Evolutionary conservation across 176 grass and related monocot species (phyloP), one percentile per base, ranked within the genome.

Genomic region (Ensete ventricosum): DNA sequence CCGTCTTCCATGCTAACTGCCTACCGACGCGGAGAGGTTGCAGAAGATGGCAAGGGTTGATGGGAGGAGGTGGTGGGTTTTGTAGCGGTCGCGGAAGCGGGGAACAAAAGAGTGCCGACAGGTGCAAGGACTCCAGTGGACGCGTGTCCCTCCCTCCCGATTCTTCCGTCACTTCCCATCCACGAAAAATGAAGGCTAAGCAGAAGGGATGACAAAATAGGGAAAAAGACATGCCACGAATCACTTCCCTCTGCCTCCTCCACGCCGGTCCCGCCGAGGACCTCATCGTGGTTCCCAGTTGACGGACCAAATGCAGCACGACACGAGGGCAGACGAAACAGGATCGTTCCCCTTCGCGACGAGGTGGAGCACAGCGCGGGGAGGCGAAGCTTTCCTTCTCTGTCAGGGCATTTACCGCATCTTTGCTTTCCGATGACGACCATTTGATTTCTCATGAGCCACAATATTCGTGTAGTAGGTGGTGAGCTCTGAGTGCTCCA

Each of bases 141-240:
- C 92, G 88, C 92, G 92, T 92, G 92, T 73, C 71, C 9, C 21
- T 19, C 19, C 3, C 53, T 1, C 57, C 0, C 29, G 55, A 73
- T 20, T 72, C 85, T 54, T 81, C 74, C 83, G 76, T 87, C 83
- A 81, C 73, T 62, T 17, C 13, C 17, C 25, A 22, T 2, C 6
- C 70, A 72, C 83, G 55, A 76, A 78, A 72, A 11, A 62, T 3
- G 34, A 43, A 43, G 34, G 34, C 34, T 4, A 6, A 43, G 34
- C 4, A 43, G 29, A 34, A 0, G 3, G 3, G 3, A 34, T 43
- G 34, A 0, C 34, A 43, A 43, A 6, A 6, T 4, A 43, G 34
- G 34, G 34, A 43, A 6, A 6, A 23, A 23, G 22, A 4, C 34
- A 43, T 43, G 34, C 34, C 34, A 43, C 34, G 34, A 43, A 43